Conservation (phyloP, 2,329 filamentous ascomycete species). For the Diaporthe sp. region DNA sequence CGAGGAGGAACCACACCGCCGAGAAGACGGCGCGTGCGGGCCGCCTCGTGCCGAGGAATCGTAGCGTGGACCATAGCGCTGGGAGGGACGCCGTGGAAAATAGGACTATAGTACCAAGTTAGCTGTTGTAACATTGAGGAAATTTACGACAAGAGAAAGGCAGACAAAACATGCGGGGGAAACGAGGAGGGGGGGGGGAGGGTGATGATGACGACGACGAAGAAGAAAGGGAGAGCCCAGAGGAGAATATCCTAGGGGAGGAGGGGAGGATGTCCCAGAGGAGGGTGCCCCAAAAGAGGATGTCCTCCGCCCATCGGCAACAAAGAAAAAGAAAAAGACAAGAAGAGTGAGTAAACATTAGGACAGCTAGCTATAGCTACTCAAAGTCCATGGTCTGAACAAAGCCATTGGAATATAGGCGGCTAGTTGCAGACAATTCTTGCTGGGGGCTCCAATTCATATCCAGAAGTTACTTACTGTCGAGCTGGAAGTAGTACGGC, state of each 20-base stretch:
- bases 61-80: constrained; percentile 17
- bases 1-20: constrained; percentile 34
- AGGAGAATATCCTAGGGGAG: too few species aligned
- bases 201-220: too few species aligned
- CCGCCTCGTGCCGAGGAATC: constrained; percentile 1
- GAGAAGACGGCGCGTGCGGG: constrained; percentile 21
- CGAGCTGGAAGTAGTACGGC: constrained; percentile 27
- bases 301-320: too few species aligned
- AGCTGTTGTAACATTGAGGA: not conserved
- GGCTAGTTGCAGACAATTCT: not conserved
- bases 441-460: not conserved
- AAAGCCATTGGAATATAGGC: not conserved
- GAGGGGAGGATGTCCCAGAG: too few species aligned
- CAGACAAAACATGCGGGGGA: too few species aligned
- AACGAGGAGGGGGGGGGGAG: too few species aligned
- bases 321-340: too few species aligned
- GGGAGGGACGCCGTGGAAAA: constrained; percentile 27
- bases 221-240: too few species aligned
- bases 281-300: too few species aligned
- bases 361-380: not conserved
- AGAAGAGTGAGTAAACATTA: too few species aligned
- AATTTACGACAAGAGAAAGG: too few species aligned
- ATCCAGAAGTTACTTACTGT: not conserved
- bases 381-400: not conserved
- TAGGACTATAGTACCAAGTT: not conserved